These are phyloP conservation scores for Suillus decipiens DNA, from an alignment of 768 basidiomycete species.

Conservation along the genomic window DNA sequence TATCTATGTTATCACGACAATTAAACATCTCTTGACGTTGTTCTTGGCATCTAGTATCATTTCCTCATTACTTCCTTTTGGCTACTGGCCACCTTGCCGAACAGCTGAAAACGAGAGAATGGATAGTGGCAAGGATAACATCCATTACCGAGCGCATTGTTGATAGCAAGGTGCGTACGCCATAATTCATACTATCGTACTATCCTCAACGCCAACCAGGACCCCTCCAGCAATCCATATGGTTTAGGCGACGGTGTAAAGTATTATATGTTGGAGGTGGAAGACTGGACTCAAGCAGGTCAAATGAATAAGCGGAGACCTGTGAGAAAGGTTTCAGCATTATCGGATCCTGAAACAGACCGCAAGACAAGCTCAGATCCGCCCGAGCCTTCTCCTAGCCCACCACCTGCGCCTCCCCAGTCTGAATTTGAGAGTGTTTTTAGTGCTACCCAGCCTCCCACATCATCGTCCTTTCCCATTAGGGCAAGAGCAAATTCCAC, in stretches of 20 bases:
- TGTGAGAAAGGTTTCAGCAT: constrained; percentile 49
- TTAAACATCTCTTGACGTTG: constrained; percentile 28
- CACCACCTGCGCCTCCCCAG: constrained; percentile 62
- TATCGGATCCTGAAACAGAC: constrained; percentile 42
- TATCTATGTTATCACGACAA: constrained; percentile 22
- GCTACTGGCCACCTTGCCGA: constrained; percentile 85
- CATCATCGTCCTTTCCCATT: constrained; percentile 64
- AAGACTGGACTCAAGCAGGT: constrained; percentile 86
- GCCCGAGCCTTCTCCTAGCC: constrained; percentile 34
- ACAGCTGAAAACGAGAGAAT: constrained; percentile 88
- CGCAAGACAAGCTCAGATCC: constrained; percentile 28
- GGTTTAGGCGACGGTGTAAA: constrained; percentile 86
- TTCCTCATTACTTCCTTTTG: constrained; percentile 96
- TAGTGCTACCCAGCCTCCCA: constrained; percentile 62
- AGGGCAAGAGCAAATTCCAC: constrained; percentile 68
- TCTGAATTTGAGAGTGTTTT: constrained; percentile 77
- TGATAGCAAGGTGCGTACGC: constrained; percentile 62
- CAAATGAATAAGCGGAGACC: constrained; percentile 59
- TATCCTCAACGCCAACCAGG: constrained; percentile 42
- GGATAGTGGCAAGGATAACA: constrained; percentile 93
- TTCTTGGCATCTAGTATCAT: constrained; percentile 65
- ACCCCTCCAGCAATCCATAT: constrained; percentile 86
- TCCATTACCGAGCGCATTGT: constrained; percentile 86
- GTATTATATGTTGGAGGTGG: constrained; percentile 92
- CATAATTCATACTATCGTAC: not conserved